Conservation (phyloP, 371 early-diverging fungal genomes). For the Haplosporangium sp. region DNA sequence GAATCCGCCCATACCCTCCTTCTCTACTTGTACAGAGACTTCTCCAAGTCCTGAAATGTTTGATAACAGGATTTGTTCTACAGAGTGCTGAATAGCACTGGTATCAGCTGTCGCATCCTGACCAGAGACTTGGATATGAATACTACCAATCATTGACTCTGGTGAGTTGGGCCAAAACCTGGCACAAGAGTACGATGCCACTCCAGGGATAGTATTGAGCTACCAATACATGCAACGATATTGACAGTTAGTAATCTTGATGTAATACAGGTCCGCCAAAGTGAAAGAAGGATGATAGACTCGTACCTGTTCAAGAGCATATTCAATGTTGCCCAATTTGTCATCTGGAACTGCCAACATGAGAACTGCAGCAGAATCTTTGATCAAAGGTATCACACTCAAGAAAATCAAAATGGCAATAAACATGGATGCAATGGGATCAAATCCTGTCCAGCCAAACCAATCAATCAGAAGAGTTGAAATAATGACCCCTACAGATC, state of each 20-base stretch:
- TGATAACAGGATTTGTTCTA: slow-evolving; percentile 43
- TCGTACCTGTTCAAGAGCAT: slow-evolving; percentile 64
- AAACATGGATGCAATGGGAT: slow-evolving; percentile 94
- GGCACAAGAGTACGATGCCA: slow-evolving; percentile 59
- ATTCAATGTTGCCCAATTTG: slow-evolving; percentile 61
- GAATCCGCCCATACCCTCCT: slow-evolving; percentile 39
- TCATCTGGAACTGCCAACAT: slow-evolving; percentile 68
- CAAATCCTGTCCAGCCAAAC: slow-evolving; percentile 95
- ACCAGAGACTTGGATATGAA: slow-evolving; percentile 63
- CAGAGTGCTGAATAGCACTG: slow-evolving; percentile 35
- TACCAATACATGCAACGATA: slow-evolving; percentile 3
- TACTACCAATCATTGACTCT: slow-evolving; percentile 67
- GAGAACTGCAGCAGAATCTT: slow-evolving; percentile 71
- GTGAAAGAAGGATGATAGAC: neutral
- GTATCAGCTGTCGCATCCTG: slow-evolving; percentile 12
- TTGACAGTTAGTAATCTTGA: neutral
- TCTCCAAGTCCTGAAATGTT: slow-evolving; percentile 34
- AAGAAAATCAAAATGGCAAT: slow-evolving; percentile 90
- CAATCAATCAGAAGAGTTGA: slow-evolving; percentile 90
- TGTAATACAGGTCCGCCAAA: neutral
- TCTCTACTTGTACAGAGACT: slow-evolving; percentile 47
- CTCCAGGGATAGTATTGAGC: slow-evolving; percentile 60
- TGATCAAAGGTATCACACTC: slow-evolving; percentile 88
- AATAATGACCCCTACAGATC: slow-evolving; percentile 95
- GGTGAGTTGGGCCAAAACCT: slow-evolving; percentile 76